A percentile compares a stretch with the other conserved stretches of the same genome.
phyloP scores from a whole-genome alignment of 140 eudicot genomes.

The Anethum foeniculum region DNA sequence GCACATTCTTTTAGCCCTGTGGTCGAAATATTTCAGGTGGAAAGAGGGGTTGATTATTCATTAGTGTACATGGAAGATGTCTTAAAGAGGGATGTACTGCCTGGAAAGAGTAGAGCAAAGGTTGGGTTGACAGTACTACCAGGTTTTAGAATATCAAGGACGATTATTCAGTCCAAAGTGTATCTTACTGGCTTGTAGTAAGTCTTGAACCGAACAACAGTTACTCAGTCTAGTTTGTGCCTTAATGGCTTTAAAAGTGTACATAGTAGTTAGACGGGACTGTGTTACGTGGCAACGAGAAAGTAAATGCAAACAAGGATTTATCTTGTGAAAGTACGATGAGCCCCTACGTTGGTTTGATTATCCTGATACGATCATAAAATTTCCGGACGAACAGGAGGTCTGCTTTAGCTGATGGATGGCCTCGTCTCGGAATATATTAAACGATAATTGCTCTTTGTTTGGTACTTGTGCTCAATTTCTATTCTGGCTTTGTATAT shows the following conservation, averaged over 20 bases:
- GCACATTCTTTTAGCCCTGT: slow-evolving; percentile 65
- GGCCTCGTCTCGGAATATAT: not conserved
- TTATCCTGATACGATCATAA: not conserved
- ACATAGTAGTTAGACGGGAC: slow-evolving; percentile 20
- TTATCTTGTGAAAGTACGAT: too few relatives aligned
- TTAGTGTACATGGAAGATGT: slow-evolving; percentile 93
- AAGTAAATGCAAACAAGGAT: not conserved
- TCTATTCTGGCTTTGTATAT: slow-evolving; percentile 23
- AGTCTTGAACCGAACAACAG: not conserved
- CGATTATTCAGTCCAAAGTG: slow-evolving; percentile 78
- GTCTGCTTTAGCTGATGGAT: not conserved
- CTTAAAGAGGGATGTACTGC: slow-evolving; percentile 32
- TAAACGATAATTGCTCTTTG: not conserved
- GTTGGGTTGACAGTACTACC: slow-evolving; percentile 90
- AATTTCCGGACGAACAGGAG: not conserved
- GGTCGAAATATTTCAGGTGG: slow-evolving; percentile 81
- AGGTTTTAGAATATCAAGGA: slow-evolving; percentile 73
- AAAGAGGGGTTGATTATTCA: slow-evolving; percentile 74
- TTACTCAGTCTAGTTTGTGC: slow-evolving; percentile 73
- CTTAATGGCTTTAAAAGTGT: slow-evolving; percentile 35
- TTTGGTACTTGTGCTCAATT: slow-evolving; percentile 6
- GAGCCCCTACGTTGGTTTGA: not conserved
- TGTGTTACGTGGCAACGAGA: not conserved
- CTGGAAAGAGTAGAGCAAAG: slow-evolving; percentile 40
- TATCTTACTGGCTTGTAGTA: slow-evolving; percentile 45